These are phyloP conservation scores for Globisporangium apiculatum DNA, from an alignment of 352 stramenopile genomes.

Conservation along the genomic window DNA sequence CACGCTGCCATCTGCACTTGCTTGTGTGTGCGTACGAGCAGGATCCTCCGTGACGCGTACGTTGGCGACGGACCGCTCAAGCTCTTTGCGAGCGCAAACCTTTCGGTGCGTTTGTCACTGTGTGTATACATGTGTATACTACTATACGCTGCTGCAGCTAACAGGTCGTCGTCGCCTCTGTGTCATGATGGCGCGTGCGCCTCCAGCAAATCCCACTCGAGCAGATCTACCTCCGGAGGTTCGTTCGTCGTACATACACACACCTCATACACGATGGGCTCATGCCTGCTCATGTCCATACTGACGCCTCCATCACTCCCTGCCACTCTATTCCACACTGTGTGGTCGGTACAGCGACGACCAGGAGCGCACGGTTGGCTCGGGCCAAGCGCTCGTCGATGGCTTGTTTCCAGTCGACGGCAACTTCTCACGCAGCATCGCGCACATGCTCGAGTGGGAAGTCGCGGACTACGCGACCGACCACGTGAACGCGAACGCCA, in stretches of 20 bases:
- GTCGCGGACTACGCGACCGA: conserved; percentile 70
- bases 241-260: background rate
- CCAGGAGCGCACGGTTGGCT: conserved; percentile 76
- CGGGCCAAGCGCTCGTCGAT: conserved; percentile 75
- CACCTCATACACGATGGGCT: background rate
- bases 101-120: conserved; percentile 36
- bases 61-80: conserved; percentile 64
- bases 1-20: background rate
- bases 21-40: conserved; percentile 9
- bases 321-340: background rate
- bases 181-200: background rate
- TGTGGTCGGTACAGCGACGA: conserved; percentile 39
- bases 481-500: conserved; percentile 74
- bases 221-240: conserved; percentile 66
- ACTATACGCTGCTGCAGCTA: background rate
- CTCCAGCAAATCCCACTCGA: conserved; percentile 30
- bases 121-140: background rate
- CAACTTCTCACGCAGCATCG: conserved; percentile 32
- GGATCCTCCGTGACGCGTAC: conserved; percentile 63
- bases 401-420: conserved; percentile 65
- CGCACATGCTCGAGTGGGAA: conserved; percentile 70
- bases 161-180: background rate
- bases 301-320: background rate
- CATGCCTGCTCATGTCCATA: background rate
- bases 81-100: conserved; percentile 53